phyloP scores from a whole-genome alignment of 345 rosid species.

The Boechera retrofracta region DNA sequence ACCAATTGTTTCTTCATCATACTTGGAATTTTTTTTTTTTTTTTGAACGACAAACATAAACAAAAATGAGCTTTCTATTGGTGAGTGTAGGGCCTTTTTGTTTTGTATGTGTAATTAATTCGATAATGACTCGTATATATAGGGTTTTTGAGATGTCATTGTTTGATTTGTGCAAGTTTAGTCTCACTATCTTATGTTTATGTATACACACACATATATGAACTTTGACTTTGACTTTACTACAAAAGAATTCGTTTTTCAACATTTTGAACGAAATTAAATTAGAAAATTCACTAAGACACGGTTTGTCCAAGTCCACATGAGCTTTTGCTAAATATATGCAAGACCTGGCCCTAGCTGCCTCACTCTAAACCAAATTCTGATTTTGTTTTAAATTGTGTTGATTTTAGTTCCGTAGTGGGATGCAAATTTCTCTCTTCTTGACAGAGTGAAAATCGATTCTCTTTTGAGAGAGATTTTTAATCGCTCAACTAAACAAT shows the following conservation, averaged over 20 bases:
- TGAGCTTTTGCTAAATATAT: constrained; percentile 17
- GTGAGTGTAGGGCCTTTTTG: constrained; percentile 7
- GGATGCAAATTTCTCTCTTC: background rate
- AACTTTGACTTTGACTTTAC: constrained; percentile 46
- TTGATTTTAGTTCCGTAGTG: background rate
- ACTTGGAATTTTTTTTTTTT: background rate
- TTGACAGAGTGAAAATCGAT: background rate
- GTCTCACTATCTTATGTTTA: constrained; percentile 41
- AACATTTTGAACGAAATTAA: constrained; percentile 32
- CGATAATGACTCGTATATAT: constrained; percentile 38
- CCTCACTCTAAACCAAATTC: background rate
- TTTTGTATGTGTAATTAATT: constrained; percentile 30
- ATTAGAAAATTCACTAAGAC: constrained; percentile 35
- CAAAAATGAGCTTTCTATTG: constrained; percentile 31
- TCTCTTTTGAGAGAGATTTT: background rate
- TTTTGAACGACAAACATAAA: background rate
- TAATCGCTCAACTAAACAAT: no score
- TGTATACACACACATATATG: constrained; percentile 31
- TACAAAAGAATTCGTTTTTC: constrained; percentile 31
- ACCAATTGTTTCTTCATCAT: constrained; percentile 43
- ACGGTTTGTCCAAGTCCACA: constrained; percentile 49
- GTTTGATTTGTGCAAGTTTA: constrained; percentile 39
- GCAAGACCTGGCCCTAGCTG: constrained; percentile 27
- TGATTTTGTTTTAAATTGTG: constrained; percentile 5
- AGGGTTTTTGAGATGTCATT: constrained; percentile 35